Base-by-base conservation (phyloP, 148 eudicot species). In the Rhododendron griersonianum region DNA sequence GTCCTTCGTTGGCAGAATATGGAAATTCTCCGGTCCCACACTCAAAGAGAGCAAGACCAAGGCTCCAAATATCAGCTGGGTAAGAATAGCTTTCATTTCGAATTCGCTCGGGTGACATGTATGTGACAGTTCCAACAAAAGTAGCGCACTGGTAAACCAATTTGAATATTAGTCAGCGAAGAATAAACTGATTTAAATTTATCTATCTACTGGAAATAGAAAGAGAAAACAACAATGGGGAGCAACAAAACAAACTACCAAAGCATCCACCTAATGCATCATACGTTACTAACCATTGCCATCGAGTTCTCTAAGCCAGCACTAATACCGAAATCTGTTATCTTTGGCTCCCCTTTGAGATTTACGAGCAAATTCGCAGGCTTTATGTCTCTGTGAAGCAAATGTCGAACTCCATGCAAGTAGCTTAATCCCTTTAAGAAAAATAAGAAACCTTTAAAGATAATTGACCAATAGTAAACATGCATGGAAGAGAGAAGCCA, bases 31-130 rank as follows among this genome's bases (percentile, higher is more conserved):
- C 98, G 1, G 99, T 96, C 53, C 95, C 99, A 89, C 98, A 96
- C 85, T 95, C 99, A 81, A 96, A 94, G 71, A 96, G 92, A 23
- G 98, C 98, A 89, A 96, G 98, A 39, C 98, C 99, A 73, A 96
- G 95, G 90, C 99, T 96, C 99, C 99, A 96, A 85, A 96, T 96
- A 92, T 96, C 99, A 90, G 99, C 99, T 71, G 99, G 97, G 87
- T 94, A 96, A n/a, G 99, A 96, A 87, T 96, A 96, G 81, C 86
- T 95, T 87, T 96, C 99, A 83, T 96, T 96, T 81, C 98, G 93
- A 44, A 96, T 95, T 84, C 99, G 89, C 89, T 96, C 99, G 33
- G 99, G 99, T 39, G 99, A 96, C 99, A 95, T 96, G 85, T 96
- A 96, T 18, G 99, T 96, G 30, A 96, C 98, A 83, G 99, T 96